Evolutionary conservation across 1,139 yeast species (phyloP), one percentile per base, ranked within the genome.

Genomic region (Saccharomyces pastorianus): DNA sequence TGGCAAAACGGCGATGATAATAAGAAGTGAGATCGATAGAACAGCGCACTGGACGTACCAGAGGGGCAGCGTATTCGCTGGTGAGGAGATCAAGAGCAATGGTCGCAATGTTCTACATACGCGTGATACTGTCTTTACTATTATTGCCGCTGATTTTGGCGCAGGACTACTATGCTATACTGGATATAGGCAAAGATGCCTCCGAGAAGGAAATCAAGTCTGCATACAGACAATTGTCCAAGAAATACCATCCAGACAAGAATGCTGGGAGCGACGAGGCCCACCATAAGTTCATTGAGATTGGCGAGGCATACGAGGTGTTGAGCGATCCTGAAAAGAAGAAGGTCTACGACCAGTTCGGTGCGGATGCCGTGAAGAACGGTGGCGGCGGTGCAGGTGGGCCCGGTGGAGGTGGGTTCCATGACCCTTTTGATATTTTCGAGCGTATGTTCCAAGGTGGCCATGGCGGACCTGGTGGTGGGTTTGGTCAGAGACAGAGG

Each of bases 241-340:
- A 90, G 69, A 88, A 88, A 66, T 90, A 81, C 70, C 99, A 93
- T 67, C 99, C 99, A 1, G 99, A 93, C 70, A 93, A 95, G 74
- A 93, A 93, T 65, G 85, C 82, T 31, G 85, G 83, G 7, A 82
- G 85, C 60, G 93, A 88, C 23, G 85, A 79, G 47, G 96, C 97
- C 1, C 91, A 88, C 60, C 85, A 85, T 55, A 85, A 81, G 71
- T 93, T 90, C 70, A 84, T 93, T 52, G 96, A 90, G 68, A 81
- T 93, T 28, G 96, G 96, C 6, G 96, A 87, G 63, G 98, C 98
- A 0, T 93, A 93, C 69, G 98, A 91, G 58, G 88, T 90, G 11
- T 77, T 93, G 58, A 80, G 84, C 56, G 91, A 91, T 67, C 72
- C 79, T 13, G 88, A 86, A 54, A 88, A 89, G 70, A 80, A 88